Conservation (phyloP, 192 early-diverging fungal genomes). For the Backusella morwellensis region DNA sequence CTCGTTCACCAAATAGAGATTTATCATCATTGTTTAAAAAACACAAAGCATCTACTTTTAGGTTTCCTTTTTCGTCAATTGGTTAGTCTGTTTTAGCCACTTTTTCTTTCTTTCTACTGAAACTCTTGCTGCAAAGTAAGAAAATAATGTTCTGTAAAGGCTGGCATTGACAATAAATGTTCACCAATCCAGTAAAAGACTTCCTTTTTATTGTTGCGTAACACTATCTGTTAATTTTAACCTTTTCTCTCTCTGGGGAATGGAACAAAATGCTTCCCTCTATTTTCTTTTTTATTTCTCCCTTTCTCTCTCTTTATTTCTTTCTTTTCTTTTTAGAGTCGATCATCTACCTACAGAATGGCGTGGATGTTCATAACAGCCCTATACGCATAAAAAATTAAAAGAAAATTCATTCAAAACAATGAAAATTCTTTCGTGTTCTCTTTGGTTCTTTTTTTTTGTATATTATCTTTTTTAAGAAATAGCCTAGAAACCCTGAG, state of each 20-base stretch:
- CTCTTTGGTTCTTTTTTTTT: neutral
- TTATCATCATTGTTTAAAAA: neutral
- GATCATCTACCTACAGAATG: neutral
- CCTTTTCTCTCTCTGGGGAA: neutral
- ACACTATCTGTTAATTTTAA: neutral
- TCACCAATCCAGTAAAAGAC: slow-evolving; percentile 18
- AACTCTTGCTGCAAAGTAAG: slow-evolving; percentile 1
- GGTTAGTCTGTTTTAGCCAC: slow-evolving; percentile 6
- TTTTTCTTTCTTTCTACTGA: slow-evolving; percentile 15
- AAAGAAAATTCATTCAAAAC: neutral
- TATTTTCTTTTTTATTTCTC: neutral
- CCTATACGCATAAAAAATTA: neutral
- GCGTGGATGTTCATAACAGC: neutral
- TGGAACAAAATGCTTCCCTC: neutral
- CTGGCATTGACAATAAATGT: slow-evolving; percentile 19
- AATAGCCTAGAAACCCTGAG: neutral
- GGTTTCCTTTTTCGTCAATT: slow-evolving; percentile 25
- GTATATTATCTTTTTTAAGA: neutral
- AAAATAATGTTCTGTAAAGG: neutral
- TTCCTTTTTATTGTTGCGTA: neutral
- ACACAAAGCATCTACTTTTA: neutral
- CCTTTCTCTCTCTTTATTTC: neutral
- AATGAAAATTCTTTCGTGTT: neutral
- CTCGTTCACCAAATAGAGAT: neutral
- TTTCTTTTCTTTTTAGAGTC: neutral